phyloP scores from a whole-genome alignment of 1,284 basidiomycete genomes.

The Trametes versicolor region DNA sequence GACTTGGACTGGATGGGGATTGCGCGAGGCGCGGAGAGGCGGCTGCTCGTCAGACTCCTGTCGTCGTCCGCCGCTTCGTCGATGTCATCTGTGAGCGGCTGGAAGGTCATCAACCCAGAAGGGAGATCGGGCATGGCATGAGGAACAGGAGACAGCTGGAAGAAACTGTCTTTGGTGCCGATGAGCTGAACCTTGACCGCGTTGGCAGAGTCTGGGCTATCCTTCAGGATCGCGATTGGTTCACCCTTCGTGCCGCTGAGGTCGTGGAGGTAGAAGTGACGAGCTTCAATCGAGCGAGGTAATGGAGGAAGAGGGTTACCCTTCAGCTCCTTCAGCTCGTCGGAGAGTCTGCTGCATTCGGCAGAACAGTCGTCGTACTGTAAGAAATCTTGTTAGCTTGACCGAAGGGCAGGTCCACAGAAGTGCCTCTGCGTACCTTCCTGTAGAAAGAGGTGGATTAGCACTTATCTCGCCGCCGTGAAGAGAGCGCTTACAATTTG shows the following conservation, averaged over 20 bases:
- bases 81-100: conserved; percentile 44
- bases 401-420: conserved; percentile 17
- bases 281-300: conserved; percentile 42
- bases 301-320: conserved; percentile 33
- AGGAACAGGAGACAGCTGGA: conserved; percentile 52
- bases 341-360: conserved; percentile 45
- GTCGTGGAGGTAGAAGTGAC: conserved; percentile 44
- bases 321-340: conserved; percentile 42
- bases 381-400: conserved; percentile 9
- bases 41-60: conserved; percentile 30
- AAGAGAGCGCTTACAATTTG: conserved; percentile 46
- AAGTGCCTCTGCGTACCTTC: conserved; percentile 47
- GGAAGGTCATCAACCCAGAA: conserved; percentile 45
- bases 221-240: conserved; percentile 38
- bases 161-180: conserved; percentile 44
- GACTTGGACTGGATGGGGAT: conserved; percentile 43
- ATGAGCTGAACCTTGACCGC: conserved; percentile 39
- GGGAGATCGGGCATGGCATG: conserved; percentile 44
- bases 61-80: conserved; percentile 47
- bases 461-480: not conserved
- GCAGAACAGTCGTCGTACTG: conserved; percentile 46
- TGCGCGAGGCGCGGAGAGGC: conserved; percentile 32
- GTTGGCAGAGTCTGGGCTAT: conserved; percentile 26
- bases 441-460: conserved; percentile 33
- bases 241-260: conserved; percentile 40